Evolutionary conservation across 192 early-diverging fungal species (phyloP).

Genomic region (Umbelopsis ramanniana): DNA sequence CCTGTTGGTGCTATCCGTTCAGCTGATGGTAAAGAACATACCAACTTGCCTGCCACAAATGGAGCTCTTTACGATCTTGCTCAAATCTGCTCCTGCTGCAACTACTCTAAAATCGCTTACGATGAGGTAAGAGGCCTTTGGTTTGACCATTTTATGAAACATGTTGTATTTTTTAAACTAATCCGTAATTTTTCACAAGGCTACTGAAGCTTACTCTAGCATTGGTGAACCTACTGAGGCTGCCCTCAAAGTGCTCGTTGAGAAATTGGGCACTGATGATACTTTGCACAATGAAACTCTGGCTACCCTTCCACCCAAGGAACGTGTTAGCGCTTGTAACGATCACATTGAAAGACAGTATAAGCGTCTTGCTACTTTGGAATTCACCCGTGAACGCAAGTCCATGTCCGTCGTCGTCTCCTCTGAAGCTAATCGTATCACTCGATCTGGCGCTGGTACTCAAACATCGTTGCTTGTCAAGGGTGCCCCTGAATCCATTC

Average conservation of each 20-base stretch:
- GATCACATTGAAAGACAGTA: slow-evolving; percentile 68
- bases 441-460: slow-evolving; percentile 33
- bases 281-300: slow-evolving; percentile 65
- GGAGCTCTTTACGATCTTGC: slow-evolving; percentile 73
- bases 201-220: slow-evolving; percentile 62
- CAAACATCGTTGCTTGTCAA: slow-evolving; percentile 79
- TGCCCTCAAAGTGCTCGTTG: slow-evolving; percentile 90
- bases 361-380: slow-evolving; percentile 74
- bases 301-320: slow-evolving; percentile 46
- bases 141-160: no score
- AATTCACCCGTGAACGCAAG: slow-evolving; percentile 98
- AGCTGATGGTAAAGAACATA: slow-evolving; percentile 49
- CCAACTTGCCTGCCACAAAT: slow-evolving; percentile 58
- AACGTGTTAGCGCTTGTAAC: slow-evolving; percentile 73
- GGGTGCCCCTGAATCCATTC: slow-evolving; percentile 92
- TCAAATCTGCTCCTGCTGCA: slow-evolving; percentile 87
- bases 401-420: slow-evolving; percentile 92
- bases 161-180: not conserved
- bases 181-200: not conserved
- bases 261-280: slow-evolving; percentile 88
- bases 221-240: slow-evolving; percentile 99
- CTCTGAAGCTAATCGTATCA: slow-evolving; percentile 32
- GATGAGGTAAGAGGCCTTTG: slow-evolving; percentile 57
- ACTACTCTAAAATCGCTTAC: slow-evolving; percentile 86
- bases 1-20: slow-evolving; percentile 71